Percentiles rank a stretch among this genome's conserved stretches.
Conservation (phyloP, 2,329 filamentous ascomycete genomes). For the Torrubiella hemipterigena region DNA sequence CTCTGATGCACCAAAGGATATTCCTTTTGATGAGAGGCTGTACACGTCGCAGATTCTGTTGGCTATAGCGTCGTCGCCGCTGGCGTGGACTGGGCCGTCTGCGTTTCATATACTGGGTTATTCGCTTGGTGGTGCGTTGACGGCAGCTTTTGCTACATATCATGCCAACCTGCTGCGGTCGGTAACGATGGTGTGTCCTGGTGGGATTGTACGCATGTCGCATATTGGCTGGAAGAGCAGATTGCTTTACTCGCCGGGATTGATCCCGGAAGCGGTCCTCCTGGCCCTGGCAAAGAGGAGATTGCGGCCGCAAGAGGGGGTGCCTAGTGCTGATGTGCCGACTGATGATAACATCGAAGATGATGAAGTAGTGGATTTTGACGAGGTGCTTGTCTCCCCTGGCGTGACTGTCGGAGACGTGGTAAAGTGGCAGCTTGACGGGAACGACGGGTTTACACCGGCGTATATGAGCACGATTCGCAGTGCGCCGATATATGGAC, state of each 20-base stretch:
- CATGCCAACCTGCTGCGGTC: slow-evolving; percentile 54
- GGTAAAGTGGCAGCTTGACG: slow-evolving; percentile 56
- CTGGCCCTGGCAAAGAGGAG: slow-evolving; percentile 38
- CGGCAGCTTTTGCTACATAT: slow-evolving; percentile 55
- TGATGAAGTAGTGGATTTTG: slow-evolving; percentile 24
- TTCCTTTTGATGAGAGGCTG: slow-evolving; percentile 51
- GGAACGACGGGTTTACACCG: slow-evolving; percentile 55
- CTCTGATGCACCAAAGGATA: slow-evolving; percentile 50
- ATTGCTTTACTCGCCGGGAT: slow-evolving; percentile 47
- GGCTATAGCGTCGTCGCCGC: slow-evolving; percentile 48
- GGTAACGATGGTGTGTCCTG: slow-evolving; percentile 54
- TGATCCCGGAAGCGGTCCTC: slow-evolving; percentile 48
- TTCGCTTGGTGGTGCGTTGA: slow-evolving; percentile 66
- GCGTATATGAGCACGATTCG: slow-evolving; percentile 62
- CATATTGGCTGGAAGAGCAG: slow-evolving; percentile 50
- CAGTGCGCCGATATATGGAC: slow-evolving; percentile 55
- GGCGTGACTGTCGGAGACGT: slow-evolving; percentile 46
- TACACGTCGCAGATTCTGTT: slow-evolving; percentile 56
- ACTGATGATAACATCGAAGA: slow-evolving; percentile 28
- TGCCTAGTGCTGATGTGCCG: slow-evolving; percentile 21
- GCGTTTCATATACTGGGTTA: slow-evolving; percentile 67
- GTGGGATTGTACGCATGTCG: slow-evolving; percentile 52
- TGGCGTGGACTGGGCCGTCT: slow-evolving; percentile 40
- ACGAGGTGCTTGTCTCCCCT: slow-evolving; percentile 38
- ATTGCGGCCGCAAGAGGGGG: slow-evolving; percentile 29